Base-by-base conservation (phyloP, 257 asterid species). In the Forsythia viridissima region DNA sequence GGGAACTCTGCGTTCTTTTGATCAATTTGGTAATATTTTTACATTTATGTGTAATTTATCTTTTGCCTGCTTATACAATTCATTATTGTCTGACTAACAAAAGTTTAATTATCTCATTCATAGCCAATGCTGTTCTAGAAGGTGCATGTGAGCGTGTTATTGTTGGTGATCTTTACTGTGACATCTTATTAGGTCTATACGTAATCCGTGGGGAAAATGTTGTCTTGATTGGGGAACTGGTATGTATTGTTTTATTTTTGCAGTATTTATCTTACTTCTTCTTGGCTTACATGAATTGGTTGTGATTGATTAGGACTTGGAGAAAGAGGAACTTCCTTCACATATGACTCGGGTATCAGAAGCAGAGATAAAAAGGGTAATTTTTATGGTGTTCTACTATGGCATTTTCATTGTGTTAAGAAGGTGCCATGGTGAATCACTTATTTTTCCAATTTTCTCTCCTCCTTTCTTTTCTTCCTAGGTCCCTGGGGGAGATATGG, bases 121-220 rank as follows among this genome's bases (percentile, higher is more conserved):
- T 70, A 96, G 99, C 99, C 76, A 96, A 96, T 85, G 98, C 97
- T 75, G 99, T 96, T 80, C 92, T 96, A 85, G 98, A 96, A 93
- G 92, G 97, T 73, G 96, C 99, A 21, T 92, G 97, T 65, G 99
- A 96, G 73, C 97, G 98, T 74, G 91, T 88, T 70, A 93, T 96
- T 82, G 99, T 93, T 75, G 99, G 98, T 20, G 93, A 96, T 46
- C 91, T 90, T 10, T 96, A 91, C 81, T 96, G 98, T 72, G 99
- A 96, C 84, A 88, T 96, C 72, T 97, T 96, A 43, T 87, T 96
- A 85, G 98, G 99, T 66, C 84, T 96, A 41, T 96, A 96, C 69
- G 94, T 96, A 43, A 96, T 96, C 66, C 97, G 99, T 55, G 99
- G 99, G 72, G 99, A 96, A 85, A 96, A 96, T 84, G 99, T 96